These are phyloP conservation scores for Picochlorum sp. DNA, from an alignment of 139 green algal genomes.

Conservation along the genomic window DNA sequence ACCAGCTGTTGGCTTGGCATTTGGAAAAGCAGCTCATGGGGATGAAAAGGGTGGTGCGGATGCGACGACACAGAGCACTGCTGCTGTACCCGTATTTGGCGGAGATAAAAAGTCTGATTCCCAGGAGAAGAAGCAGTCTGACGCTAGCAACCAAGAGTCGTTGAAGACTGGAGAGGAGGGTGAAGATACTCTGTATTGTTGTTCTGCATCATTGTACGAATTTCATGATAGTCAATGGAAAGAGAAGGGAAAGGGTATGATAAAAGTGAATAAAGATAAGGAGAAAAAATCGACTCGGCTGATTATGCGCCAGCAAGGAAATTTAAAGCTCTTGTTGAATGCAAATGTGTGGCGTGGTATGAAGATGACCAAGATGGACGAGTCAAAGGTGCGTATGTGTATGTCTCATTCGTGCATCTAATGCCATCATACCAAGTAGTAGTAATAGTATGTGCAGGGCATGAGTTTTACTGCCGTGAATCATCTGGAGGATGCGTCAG, in stretches of 20 bases:
- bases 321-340: constrained; percentile 84
- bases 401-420: background rate
- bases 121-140: constrained; percentile 11
- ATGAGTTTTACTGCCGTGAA: constrained; percentile 74
- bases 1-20: constrained; percentile 7
- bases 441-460: constrained; percentile 24
- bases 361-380: constrained; percentile 69
- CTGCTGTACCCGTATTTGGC: constrained; percentile 12
- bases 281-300: constrained; percentile 46
- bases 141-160: background rate
- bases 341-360: constrained; percentile 73
- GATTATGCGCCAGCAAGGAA: constrained; percentile 84
- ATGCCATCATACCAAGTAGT: background rate
- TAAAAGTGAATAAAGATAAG: constrained; percentile 59
- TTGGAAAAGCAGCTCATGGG: constrained; percentile 15
- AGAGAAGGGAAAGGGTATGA: constrained; percentile 77
- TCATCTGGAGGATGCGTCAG: constrained; percentile 6
- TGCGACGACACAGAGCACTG: constrained; percentile 3
- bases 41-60: constrained; percentile 21
- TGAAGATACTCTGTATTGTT: constrained; percentile 51
- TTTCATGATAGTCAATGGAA: constrained; percentile 67
- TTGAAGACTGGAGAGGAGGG: constrained; percentile 69
- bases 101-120: background rate
- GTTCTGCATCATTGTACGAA: constrained; percentile 67
- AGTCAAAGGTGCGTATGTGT: constrained; percentile 34